Conservation (phyloP, 805 yeast genomes). For the Lipomyces starkeyi region DNA sequence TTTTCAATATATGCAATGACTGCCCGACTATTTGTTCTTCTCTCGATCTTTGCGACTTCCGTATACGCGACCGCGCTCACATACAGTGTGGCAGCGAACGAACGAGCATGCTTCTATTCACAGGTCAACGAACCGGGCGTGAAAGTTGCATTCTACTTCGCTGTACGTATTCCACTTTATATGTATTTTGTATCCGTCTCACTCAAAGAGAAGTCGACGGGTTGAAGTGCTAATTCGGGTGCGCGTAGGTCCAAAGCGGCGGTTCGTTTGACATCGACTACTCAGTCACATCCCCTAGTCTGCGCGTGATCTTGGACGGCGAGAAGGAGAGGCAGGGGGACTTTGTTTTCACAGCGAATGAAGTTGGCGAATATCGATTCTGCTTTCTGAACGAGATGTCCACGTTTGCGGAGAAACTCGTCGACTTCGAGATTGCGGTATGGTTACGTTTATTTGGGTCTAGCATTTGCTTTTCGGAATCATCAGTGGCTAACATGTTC, state of each 20-base stretch:
- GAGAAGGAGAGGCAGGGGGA: conserved; percentile 79
- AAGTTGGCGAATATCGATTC: conserved; percentile 81
- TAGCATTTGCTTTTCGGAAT: not conserved
- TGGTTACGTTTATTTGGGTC: conserved; percentile 42
- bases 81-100: conserved; percentile 76
- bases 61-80: conserved; percentile 57
- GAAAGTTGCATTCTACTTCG: conserved; percentile 75
- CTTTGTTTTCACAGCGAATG: conserved; percentile 68
- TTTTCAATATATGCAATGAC: not conserved
- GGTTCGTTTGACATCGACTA: conserved; percentile 83
- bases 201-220: not conserved
- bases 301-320: conserved; percentile 58
- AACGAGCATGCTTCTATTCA: conserved; percentile 71
- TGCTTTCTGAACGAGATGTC: conserved; percentile 85
- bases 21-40: not conserved
- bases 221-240: not conserved
- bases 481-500: not conserved
- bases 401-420: conserved; percentile 78
- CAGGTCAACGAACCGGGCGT: conserved; percentile 65
- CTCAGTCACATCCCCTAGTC: conserved; percentile 59
- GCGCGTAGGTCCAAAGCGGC: conserved; percentile 64
- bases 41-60: conserved; percentile 2
- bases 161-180: conserved; percentile 50
- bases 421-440: conserved; percentile 75
- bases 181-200: not conserved